A percentile compares a stretch with the other conserved stretches of the same genome.
These are phyloP conservation scores for Trichoderma atrobrunneum DNA, from an alignment of 2,329 filamentous ascomycete genomes.

Conservation along the genomic window DNA sequence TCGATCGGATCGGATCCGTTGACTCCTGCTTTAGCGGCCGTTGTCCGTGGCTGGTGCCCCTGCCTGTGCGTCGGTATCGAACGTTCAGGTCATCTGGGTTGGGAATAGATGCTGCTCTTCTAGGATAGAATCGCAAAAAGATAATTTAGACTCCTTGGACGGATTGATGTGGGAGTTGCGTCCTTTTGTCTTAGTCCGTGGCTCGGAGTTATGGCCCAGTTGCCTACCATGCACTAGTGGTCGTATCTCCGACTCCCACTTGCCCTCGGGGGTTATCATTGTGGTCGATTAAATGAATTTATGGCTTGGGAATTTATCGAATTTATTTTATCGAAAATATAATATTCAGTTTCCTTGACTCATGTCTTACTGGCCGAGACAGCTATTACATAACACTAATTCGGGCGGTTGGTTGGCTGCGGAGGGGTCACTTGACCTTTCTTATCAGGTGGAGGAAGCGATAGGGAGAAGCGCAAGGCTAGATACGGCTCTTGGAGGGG, in stretches of 20 bases:
- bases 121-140: slow-evolving; percentile 16
- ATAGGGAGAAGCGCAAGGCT: neutral
- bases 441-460: slow-evolving; percentile 9
- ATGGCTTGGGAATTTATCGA: slow-evolving; percentile 3
- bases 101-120: slow-evolving; percentile 19
- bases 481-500: slow-evolving; percentile 10
- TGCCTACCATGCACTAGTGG: slow-evolving; percentile 17
- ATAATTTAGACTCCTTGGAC: slow-evolving; percentile 9
- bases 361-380: slow-evolving; percentile 2
- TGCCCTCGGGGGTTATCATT: slow-evolving; percentile 5
- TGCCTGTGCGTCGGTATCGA: neutral
- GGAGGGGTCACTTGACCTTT: slow-evolving; percentile 6
- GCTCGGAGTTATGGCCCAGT: slow-evolving; percentile 12
- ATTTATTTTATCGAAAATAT: neutral
- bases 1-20: slow-evolving; percentile 12
- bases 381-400: slow-evolving; percentile 17
- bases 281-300: neutral
- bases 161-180: slow-evolving; percentile 18
- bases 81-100: neutral
- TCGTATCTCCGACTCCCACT: slow-evolving; percentile 17
- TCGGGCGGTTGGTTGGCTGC: neutral
- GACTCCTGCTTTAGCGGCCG: slow-evolving; percentile 2
- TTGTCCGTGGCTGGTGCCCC: neutral
- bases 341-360: slow-evolving; percentile 16
- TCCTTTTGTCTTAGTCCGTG: slow-evolving; percentile 16